These are phyloP conservation scores for Elsinoe perseae DNA, from an alignment of 2,329 filamentous ascomycete genomes.

Conservation along the genomic window DNA sequence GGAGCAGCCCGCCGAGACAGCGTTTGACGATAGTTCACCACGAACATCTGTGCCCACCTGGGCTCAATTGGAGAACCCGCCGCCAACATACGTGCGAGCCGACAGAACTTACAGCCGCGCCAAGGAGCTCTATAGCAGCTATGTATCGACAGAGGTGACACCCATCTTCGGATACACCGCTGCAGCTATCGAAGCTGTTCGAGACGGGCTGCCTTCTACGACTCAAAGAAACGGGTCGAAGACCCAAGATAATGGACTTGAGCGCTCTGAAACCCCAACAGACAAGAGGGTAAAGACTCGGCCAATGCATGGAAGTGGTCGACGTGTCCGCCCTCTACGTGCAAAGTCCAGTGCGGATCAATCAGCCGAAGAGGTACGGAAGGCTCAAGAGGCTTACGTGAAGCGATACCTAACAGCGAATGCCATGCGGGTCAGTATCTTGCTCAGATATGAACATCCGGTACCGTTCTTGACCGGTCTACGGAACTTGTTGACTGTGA, in stretches of 20 bases:
- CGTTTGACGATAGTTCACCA: background rate
- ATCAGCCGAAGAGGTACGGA: no score
- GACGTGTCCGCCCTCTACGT: background rate
- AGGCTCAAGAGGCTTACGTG: background rate
- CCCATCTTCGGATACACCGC: no score
- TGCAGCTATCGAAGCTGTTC: no score
- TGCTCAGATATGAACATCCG: constrained; percentile 27
- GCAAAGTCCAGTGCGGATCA: no score
- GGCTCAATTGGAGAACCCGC: background rate
- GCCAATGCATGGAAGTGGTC: background rate
- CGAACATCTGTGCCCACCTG: background rate
- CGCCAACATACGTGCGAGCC: no score
- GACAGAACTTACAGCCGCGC: no score
- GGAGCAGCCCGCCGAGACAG: background rate
- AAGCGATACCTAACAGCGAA: constrained; percentile 25
- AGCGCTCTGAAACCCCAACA: no score
- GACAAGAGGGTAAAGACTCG: background rate
- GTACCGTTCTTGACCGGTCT: constrained; percentile 23
- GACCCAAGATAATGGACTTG: no score
- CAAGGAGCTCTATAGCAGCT: no score
- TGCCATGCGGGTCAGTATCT: constrained; percentile 26
- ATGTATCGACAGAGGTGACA: no score
- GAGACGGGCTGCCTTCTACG: no score
- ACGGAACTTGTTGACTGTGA: constrained; percentile 25
- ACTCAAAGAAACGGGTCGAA: no score